These are phyloP conservation scores for Aspergillus spinulosporus DNA, from an alignment of 2,329 filamentous ascomycete genomes.

Conservation along the genomic window DNA sequence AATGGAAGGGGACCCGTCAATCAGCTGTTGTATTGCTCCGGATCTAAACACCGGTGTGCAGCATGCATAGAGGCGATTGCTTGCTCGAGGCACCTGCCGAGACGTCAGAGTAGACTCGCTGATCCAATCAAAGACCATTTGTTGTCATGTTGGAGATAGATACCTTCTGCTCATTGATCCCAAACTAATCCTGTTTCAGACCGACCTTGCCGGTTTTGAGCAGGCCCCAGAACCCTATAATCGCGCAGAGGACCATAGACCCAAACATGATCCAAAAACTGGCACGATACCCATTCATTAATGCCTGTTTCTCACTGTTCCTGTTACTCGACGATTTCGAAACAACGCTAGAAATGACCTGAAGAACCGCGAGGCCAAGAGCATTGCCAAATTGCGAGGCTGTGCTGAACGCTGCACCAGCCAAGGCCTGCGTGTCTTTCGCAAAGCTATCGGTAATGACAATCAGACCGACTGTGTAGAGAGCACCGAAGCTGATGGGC, in stretches of 20 bases:
- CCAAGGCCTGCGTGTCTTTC: conserved; percentile 57
- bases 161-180: too few species aligned
- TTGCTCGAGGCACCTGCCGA: too few species aligned
- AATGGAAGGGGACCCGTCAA: too few species aligned
- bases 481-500: neutral
- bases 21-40: too few species aligned
- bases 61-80: too few species aligned
- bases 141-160: too few species aligned
- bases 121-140: too few species aligned
- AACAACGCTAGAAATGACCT: conserved; percentile 43
- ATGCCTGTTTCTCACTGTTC: conserved; percentile 28
- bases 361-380: conserved; percentile 25
- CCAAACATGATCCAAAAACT: conserved; percentile 57
- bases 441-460: conserved; percentile 58
- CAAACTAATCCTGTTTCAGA: too few species aligned
- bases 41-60: too few species aligned
- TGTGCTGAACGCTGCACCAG: conserved; percentile 62
- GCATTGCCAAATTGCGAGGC: conserved; percentile 55
- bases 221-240: conserved; percentile 31
- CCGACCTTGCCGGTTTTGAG: too few species aligned
- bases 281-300: conserved; percentile 55
- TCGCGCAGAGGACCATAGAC: conserved; percentile 42
- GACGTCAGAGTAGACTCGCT: too few species aligned
- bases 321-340: neutral
- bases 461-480: conserved; percentile 40